Conservation (phyloP, 2,329 filamentous ascomycete species). For the Phyllosticta citribraziliensis region DNA sequence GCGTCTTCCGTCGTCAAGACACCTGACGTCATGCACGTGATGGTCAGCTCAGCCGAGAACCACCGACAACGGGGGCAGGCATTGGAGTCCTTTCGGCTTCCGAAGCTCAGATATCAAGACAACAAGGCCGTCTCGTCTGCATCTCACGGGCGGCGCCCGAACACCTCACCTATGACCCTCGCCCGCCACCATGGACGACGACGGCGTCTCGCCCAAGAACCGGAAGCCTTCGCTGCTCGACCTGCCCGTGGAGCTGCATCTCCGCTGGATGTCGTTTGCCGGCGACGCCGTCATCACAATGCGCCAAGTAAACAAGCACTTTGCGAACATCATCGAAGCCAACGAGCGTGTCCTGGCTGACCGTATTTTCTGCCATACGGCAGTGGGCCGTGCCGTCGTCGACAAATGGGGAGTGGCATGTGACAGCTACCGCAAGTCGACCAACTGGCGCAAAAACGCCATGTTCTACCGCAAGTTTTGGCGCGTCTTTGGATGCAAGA, state of each 20-base stretch:
- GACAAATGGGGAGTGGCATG: not conserved
- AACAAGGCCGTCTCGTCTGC: not conserved
- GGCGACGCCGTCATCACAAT: constrained; percentile 3
- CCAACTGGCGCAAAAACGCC: constrained; percentile 8
- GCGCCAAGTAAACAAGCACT: constrained; percentile 7
- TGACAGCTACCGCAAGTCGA: constrained; percentile 7
- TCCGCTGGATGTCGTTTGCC: constrained; percentile 1
- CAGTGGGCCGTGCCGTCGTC: constrained; percentile 4
- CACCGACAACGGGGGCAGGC: not conserved
- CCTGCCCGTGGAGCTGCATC: constrained; percentile 9
- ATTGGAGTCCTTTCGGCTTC: not conserved
- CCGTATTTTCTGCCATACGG: constrained; percentile 1
- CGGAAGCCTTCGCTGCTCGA: not conserved
- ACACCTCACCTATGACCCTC: not conserved
- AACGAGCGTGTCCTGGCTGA: constrained; percentile 9
- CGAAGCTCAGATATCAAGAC: not conserved
- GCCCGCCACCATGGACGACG: not conserved
- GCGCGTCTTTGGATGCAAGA: constrained; percentile 6
- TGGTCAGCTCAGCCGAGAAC: not conserved
- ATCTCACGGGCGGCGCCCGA: not conserved
- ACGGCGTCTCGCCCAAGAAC: not conserved
- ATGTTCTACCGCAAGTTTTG: constrained; percentile 11
- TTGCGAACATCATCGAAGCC: constrained; percentile 1
- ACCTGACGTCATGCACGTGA: not conserved
- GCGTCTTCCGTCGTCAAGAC: not conserved